These are phyloP conservation scores for Balakata baccata DNA, from an alignment of 345 rosid species.

Conservation along the genomic window DNA sequence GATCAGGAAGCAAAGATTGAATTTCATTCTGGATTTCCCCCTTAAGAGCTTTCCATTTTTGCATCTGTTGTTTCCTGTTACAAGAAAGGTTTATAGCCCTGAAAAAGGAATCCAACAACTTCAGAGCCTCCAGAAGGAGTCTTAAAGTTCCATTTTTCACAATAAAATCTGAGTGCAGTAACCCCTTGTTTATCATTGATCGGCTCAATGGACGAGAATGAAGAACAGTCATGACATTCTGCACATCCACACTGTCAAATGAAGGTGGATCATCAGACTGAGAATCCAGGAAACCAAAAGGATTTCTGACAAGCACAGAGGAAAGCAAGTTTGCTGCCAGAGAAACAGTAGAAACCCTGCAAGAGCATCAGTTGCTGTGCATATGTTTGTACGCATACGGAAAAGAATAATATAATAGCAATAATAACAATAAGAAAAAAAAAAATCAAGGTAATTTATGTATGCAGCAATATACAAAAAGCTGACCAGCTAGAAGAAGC, in stretches of 20 bases:
- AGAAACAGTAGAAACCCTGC: conserved; percentile 80
- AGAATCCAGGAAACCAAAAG: conserved; percentile 55
- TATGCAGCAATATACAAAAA: conserved; percentile 23
- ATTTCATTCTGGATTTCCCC: conserved; percentile 63
- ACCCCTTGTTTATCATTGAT: conserved; percentile 69
- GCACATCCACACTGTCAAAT: conserved; percentile 46
- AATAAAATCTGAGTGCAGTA: conserved; percentile 75
- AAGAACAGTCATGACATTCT: conserved; percentile 58
- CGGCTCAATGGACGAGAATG: conserved; percentile 73
- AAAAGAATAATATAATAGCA: conserved; percentile 9
- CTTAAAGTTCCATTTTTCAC: conserved; percentile 83
- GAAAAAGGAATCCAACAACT: conserved; percentile 60
- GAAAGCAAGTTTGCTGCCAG: conserved; percentile 76
- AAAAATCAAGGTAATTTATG: conserved; percentile 2
- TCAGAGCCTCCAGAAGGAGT: conserved; percentile 72
- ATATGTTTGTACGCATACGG: conserved; percentile 17
- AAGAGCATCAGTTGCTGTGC: conserved; percentile 43
- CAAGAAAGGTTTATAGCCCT: conserved; percentile 38
- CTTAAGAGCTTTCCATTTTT: conserved; percentile 47
- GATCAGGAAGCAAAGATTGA: conserved; percentile 70
- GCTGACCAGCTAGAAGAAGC: conserved; percentile 78
- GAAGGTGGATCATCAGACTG: conserved; percentile 38
- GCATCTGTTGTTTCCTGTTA: conserved; percentile 27
- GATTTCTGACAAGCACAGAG: conserved; percentile 45
- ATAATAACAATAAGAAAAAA: neutral